These are phyloP conservation scores for Picea abies DNA, from an alignment of 83 land plant species.

Conservation along the genomic window DNA sequence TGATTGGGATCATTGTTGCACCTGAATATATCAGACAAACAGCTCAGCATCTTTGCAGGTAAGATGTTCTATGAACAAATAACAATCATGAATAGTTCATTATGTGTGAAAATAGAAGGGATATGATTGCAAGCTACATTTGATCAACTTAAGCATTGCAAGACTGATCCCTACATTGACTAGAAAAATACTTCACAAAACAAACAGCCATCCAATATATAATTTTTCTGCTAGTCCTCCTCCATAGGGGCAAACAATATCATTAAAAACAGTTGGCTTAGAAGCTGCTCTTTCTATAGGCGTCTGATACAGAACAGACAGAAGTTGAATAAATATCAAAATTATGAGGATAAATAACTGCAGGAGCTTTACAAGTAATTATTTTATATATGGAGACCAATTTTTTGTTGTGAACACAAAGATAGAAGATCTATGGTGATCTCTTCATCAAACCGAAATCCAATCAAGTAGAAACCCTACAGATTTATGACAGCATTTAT, in stretches of 20 bases:
- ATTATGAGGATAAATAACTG: background rate
- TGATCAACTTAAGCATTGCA: background rate
- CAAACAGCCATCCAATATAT: background rate
- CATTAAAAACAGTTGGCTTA: background rate
- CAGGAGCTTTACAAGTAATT: background rate
- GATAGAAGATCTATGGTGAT: too few species aligned
- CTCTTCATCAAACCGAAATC: too few species aligned
- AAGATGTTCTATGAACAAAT: background rate
- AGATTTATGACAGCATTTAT: too few species aligned
- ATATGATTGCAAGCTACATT: background rate
- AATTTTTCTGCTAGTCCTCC: background rate
- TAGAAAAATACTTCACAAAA: background rate
- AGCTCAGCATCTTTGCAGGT: background rate
- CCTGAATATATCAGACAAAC: slow-evolving; percentile 33
- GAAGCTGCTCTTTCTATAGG: background rate
- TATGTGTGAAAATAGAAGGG: background rate
- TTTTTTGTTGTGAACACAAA: too few species aligned
- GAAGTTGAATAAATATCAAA: background rate
- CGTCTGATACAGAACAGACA: background rate
- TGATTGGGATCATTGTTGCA: slow-evolving; percentile 75
- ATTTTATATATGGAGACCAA: too few species aligned
- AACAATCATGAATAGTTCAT: background rate
- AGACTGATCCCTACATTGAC: background rate
- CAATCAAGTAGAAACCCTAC: too few species aligned
- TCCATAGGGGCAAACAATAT: background rate